phyloP scores from a whole-genome alignment of 2,329 filamentous ascomycete species.

The Orbilia ellipsospora region DNA sequence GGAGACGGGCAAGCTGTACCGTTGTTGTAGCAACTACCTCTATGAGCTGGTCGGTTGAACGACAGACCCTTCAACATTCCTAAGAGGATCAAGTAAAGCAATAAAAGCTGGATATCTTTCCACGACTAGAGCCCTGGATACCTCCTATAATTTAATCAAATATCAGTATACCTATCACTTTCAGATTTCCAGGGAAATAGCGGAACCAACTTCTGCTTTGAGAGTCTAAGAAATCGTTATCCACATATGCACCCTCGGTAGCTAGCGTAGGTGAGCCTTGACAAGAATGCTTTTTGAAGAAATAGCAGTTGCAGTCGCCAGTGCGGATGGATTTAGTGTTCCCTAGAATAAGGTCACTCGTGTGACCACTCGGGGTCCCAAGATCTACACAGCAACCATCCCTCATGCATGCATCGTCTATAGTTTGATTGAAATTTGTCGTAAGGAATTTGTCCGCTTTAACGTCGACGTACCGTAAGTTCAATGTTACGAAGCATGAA shows the following conservation, averaged over 20 bases:
- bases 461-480: constrained; percentile 25
- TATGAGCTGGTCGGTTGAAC: no score
- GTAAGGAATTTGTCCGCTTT: constrained; percentile 10
- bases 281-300: constrained; percentile 16
- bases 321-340: constrained; percentile 29
- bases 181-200: not conserved
- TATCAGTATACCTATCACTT: not conserved
- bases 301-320: constrained; percentile 15
- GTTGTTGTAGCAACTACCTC: constrained; percentile 53
- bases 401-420: not conserved
- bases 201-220: constrained; percentile 16
- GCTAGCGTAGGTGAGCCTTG: not conserved
- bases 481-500: constrained; percentile 18
- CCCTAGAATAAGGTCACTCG: constrained; percentile 1
- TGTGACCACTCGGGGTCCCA: not conserved
- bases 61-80: no score
- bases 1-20: constrained; percentile 81
- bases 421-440: constrained; percentile 9
- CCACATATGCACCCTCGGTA: not conserved
- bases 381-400: constrained; percentile 27
- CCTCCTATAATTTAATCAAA: not conserved
- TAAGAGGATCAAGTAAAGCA: not conserved
- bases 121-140: constrained; percentile 1
- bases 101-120: constrained; percentile 20
- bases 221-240: constrained; percentile 18